Conservation (phyloP, 2,329 filamentous ascomycete genomes). For the Epichloe gansuensis region DNA sequence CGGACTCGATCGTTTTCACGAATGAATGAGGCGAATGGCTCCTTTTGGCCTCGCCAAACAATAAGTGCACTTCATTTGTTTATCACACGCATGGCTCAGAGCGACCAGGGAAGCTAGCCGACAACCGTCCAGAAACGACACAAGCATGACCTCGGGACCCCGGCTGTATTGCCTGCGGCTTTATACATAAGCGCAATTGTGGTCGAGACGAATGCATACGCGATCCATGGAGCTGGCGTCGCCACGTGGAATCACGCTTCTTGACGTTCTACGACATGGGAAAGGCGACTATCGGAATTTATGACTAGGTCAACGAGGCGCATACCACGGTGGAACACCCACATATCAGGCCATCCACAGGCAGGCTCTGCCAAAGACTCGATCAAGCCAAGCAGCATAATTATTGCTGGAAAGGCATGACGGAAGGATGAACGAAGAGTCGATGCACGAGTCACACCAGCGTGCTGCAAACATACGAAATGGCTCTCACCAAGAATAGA, state of each 20-base stretch:
- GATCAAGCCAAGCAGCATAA: neutral
- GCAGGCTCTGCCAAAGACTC: neutral
- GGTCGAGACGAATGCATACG: neutral
- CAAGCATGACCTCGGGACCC: neutral
- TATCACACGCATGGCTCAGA: too few species aligned
- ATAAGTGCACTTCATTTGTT: neutral
- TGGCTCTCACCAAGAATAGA: neutral
- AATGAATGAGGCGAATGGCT: neutral
- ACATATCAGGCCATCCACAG: too few species aligned
- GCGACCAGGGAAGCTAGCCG: neutral
- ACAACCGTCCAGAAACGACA: neutral
- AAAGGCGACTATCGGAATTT: too few species aligned
- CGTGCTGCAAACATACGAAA: neutral
- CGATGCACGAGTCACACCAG: too few species aligned
- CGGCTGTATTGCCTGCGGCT: neutral
- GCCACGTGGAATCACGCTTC: too few species aligned
- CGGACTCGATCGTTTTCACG: neutral
- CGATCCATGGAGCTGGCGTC: neutral
- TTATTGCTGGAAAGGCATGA: too few species aligned
- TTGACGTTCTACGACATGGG: neutral
- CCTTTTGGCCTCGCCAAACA: too few species aligned
- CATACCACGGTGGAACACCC: too few species aligned
- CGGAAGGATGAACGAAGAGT: too few species aligned
- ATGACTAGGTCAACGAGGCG: too few species aligned
- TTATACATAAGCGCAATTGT: too few species aligned